phyloP scores from a whole-genome alignment of 2,329 filamentous ascomycete genomes.

The Epichloe uncinata region DNA sequence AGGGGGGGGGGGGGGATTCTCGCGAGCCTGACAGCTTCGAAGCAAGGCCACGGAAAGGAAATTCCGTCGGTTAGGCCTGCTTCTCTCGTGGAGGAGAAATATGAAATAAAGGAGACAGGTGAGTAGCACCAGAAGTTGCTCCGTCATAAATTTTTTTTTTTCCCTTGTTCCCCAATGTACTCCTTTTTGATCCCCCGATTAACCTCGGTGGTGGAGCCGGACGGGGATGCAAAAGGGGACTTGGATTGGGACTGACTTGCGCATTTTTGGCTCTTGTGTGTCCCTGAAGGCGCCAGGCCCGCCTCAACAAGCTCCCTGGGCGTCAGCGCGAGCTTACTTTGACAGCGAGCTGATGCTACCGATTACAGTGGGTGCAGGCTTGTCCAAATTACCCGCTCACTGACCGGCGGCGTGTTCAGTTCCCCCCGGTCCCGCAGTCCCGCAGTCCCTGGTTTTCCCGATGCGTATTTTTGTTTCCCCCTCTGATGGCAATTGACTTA shows the following conservation, averaged over 20 bases:
- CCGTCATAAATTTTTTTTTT: conserved; percentile 10
- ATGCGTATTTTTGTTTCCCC: too few relatives aligned
- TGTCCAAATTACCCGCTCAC: background rate
- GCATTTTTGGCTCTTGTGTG: too few relatives aligned
- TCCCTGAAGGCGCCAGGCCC: too few relatives aligned
- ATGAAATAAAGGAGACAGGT: background rate
- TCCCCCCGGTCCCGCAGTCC: background rate
- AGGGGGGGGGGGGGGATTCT: background rate
- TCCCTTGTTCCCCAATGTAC: conserved; percentile 2
- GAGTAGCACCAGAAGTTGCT: background rate
- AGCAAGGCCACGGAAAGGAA: background rate
- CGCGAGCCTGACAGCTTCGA: background rate
- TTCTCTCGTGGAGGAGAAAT: conserved; percentile 1
- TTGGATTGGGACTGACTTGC: background rate
- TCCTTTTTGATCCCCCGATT: conserved; percentile 4
- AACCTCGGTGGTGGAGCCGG: conserved; percentile 12
- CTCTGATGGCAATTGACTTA: too few relatives aligned
- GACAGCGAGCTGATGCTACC: too few relatives aligned
- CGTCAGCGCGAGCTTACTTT: too few relatives aligned
- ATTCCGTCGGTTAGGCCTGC: background rate
- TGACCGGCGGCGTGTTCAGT: background rate
- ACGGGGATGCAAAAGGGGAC: conserved; percentile 4
- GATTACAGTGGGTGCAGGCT: too few relatives aligned
- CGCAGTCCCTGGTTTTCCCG: background rate
- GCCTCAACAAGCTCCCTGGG: too few relatives aligned